Percentiles rank a stretch among this genome's conserved stretches.
phyloP scores from a whole-genome alignment of 345 rosid genomes.

The Linum usitatissimum region DNA sequence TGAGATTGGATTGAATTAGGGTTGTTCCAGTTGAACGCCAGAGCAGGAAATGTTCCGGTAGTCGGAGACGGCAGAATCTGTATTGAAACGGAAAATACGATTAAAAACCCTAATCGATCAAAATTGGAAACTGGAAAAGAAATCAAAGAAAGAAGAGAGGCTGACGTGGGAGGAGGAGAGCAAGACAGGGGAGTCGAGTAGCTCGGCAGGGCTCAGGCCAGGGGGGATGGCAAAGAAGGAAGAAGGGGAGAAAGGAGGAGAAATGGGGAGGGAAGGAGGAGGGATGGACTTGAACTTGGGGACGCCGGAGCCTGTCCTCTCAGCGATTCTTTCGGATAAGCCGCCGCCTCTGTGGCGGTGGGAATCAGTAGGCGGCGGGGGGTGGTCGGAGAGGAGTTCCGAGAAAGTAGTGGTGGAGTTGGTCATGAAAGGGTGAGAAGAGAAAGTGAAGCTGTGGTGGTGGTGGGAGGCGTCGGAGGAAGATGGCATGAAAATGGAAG shows the following conservation, averaged over 20 bases:
- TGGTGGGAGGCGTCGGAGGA: slow-evolving; percentile 25
- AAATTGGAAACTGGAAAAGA: not conserved
- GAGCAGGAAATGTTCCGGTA: slow-evolving; percentile 58
- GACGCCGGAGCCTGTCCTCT: slow-evolving; percentile 54
- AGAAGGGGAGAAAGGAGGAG: slow-evolving; percentile 67
- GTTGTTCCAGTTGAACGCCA: slow-evolving; percentile 40
- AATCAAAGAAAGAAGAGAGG: not conserved
- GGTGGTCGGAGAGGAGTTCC: slow-evolving; percentile 34
- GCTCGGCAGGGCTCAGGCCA: slow-evolving; percentile 60
- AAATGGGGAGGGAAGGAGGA: slow-evolving; percentile 71
- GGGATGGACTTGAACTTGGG: slow-evolving; percentile 78
- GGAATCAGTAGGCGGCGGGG: slow-evolving; percentile 12
- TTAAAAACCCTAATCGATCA: not conserved
- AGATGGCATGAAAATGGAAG: slow-evolving; percentile 2
- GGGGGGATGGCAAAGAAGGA: slow-evolving; percentile 72
- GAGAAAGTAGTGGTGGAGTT: slow-evolving; percentile 43
- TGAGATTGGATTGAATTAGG: slow-evolving; percentile 19
- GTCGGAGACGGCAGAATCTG: slow-evolving; percentile 89
- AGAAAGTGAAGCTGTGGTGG: slow-evolving; percentile 19
- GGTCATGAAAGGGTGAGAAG: slow-evolving; percentile 17
- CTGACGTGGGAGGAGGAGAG: slow-evolving; percentile 59
- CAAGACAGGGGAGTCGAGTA: slow-evolving; percentile 79
- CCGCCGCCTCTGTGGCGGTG: slow-evolving; percentile 10
- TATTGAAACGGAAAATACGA: slow-evolving; percentile 2
- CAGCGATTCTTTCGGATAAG: slow-evolving; percentile 34